Evolutionary conservation across 1,284 basidiomycete genomes (phyloP), one percentile per base, ranked within the genome.

Genomic region (Cutaneotrichosporon mucoides): DNA sequence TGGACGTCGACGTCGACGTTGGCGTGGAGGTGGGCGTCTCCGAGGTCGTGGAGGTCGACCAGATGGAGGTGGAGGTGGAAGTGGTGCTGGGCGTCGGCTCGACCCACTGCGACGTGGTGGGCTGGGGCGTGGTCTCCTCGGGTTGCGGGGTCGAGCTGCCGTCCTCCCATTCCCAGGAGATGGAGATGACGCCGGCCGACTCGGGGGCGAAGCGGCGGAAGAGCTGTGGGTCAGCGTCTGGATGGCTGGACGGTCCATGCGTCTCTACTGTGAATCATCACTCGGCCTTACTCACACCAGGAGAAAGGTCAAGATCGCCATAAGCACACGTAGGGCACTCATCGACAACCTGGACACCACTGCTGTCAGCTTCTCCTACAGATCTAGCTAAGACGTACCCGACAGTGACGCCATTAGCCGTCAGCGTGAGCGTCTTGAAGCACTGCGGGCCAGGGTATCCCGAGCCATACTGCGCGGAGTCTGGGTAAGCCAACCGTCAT

Each of bases 261-360:
- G 9, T 42, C 9, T 53, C 13, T 47, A 37, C 24, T 34, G n/a
- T 33, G 41, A 9, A 44, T 24, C 24, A 24, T 24, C 40, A 35
- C n/a, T 7, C 13, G 13, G 7, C n/a, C 3, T 13, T n/a, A 56
- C 54, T 49, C 34, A 56, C 54, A 11, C 54, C 38, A 2, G 33
- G 38, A 8, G 88, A 88, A 60, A 94, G 81, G 80, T 96, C 92
- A 58, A 95, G 84, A 44, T 84, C 89, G 43, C 83, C 85, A 41
- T 75, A 82, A 4, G 51, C 56, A 59, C 73, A 75, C 10, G 67
- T 64, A 1, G 75, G 74, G 59, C 73, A 78, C 82, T 83, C 81
- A 73, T 91, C 89, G 66, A 81, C 81, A 66, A 92, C 84, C 7
- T 75, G 79, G 2, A 88, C 88, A 33, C 73, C 68, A 11, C 84